Evolutionary conservation across 306 rosid species (phyloP), one percentile per base, ranked within the genome.

Genomic region (Styphnolobium japonicum): DNA sequence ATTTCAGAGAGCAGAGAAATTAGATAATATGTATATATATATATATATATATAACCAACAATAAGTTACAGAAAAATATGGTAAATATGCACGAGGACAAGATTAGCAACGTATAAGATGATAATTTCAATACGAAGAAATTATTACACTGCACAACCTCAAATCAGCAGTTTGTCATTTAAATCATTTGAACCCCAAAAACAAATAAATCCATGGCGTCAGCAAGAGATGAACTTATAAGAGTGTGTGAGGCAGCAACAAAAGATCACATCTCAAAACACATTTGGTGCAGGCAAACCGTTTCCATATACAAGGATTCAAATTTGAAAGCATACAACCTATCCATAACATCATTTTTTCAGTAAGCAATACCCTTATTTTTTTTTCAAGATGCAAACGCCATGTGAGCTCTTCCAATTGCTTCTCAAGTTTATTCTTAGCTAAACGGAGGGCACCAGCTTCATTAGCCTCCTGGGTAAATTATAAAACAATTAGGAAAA

Each of bases 351-450:
- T 53, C 48, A 1, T 52, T 57, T 29, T 58, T 12, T 31, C 16
- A 11, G 46, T 39, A 65, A 64, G 57, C 12, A 77, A 76, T 95
- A 95, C 99, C 99, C 97, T 92, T 73, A 93, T 67, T 89, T 97
- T 85, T 89, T 91, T 95, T 79, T 95, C 99, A 67, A 95, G 91
- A 69, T 93, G 98, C 85, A 95, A 83, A 43, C 99, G 94, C 99
- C 99, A 93, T 2, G 96, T 89, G 75, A 93, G 91, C 60, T 95
- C 98, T 71, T 95, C 99, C 86, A 95, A 81, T 83, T 95, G 98
- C 87, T 90, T 95, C 91, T 95, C 99, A 40, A 95, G 96, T 87
- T 95, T 95, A 89, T 9, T 91, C 88, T 93, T 95, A 33, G 98
- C 98, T 70, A 93, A 81, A 46, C 99, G 99, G 81, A 95, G 86